Conservation (phyloP, 164 flowering plant genomes). For the Aristolochia californica region DNA sequence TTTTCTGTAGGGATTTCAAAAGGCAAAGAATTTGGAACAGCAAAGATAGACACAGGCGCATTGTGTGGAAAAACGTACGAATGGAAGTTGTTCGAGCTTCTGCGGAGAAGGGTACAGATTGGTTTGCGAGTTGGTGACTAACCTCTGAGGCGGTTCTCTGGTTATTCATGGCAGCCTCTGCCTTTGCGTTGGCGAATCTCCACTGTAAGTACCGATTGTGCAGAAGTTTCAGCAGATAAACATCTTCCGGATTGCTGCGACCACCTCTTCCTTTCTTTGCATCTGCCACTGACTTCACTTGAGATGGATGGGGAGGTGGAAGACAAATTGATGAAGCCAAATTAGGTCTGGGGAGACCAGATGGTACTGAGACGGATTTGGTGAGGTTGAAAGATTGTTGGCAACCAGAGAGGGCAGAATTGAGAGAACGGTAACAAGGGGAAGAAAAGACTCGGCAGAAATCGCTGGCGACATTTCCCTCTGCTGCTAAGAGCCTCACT, state of each 20-base stretch:
- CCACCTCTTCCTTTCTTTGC: slow-evolving; percentile 30
- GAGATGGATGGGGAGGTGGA: slow-evolving; percentile 24
- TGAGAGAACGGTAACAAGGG: slow-evolving; percentile 20
- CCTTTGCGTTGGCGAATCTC: slow-evolving; percentile 68
- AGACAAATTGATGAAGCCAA: slow-evolving; percentile 8
- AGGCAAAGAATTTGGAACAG: not conserved
- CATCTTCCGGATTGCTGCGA: slow-evolving; percentile 34
- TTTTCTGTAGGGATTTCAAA: slow-evolving; percentile 22
- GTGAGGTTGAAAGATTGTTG: slow-evolving; percentile 12
- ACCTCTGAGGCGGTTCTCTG: slow-evolving; percentile 57
- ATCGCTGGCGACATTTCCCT: slow-evolving; percentile 6
- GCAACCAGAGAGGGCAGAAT: slow-evolving; percentile 11
- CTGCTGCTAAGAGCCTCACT: slow-evolving; percentile 5
- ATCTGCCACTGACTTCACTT: slow-evolving; percentile 13
- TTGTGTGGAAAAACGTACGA: not conserved
- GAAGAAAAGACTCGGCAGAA: slow-evolving; percentile 9
- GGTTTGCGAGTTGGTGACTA: slow-evolving; percentile 1
- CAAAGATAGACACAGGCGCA: not conserved
- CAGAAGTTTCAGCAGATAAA: slow-evolving; percentile 45
- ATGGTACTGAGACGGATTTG: slow-evolving; percentile 13
- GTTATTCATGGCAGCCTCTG: slow-evolving; percentile 31
- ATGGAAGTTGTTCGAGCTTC: not conserved
- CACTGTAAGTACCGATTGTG: slow-evolving; percentile 58
- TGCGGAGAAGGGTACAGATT: not conserved
- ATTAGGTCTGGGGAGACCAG: slow-evolving; percentile 9